Evolutionary conservation across 1,284 basidiomycete species (phyloP).

Genomic region (Ustilago crameri): DNA sequence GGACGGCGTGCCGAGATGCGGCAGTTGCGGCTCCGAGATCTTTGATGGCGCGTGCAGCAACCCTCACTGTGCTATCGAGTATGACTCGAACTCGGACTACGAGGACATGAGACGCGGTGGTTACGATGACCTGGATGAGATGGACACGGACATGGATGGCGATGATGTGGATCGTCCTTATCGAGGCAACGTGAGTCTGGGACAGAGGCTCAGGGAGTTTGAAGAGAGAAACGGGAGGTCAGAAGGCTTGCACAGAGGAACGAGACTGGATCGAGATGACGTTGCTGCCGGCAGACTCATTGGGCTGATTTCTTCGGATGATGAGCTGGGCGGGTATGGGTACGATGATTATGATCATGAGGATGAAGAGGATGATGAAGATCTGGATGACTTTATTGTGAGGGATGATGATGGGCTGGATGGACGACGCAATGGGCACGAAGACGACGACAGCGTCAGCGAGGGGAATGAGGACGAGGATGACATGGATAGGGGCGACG

Average conservation of each 20-base stretch:
- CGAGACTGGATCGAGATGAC: slow-evolving; percentile 8
- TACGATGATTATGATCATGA: not conserved
- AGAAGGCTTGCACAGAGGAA: slow-evolving; percentile 11
- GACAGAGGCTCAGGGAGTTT: slow-evolving; percentile 16
- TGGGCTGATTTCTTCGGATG: not conserved
- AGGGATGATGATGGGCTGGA: not conserved
- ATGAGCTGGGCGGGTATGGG: not conserved
- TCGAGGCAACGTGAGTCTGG: slow-evolving; percentile 6
- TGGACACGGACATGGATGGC: slow-evolving; percentile 15
- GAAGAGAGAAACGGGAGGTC: slow-evolving; percentile 20
- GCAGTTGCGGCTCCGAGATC: slow-evolving; percentile 60
- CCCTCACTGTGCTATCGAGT: slow-evolving; percentile 50
- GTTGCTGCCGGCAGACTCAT: too few species aligned
- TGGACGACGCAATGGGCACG: slow-evolving; percentile 23
- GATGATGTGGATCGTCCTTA: slow-evolving; percentile 4
- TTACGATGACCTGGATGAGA: slow-evolving; percentile 22
- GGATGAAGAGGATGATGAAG: too few species aligned
- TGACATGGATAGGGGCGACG: slow-evolving; percentile 8
- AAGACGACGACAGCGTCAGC: slow-evolving; percentile 13
- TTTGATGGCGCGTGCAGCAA: slow-evolving; percentile 57
- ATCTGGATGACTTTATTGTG: slow-evolving; percentile 2
- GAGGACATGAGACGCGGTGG: slow-evolving; percentile 15
- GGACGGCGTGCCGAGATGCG: slow-evolving; percentile 60
- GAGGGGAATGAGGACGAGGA: slow-evolving; percentile 4
- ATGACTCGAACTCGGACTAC: slow-evolving; percentile 34